Conservation (phyloP, 805 yeast genomes). For the Teunomyces cretensis region DNA sequence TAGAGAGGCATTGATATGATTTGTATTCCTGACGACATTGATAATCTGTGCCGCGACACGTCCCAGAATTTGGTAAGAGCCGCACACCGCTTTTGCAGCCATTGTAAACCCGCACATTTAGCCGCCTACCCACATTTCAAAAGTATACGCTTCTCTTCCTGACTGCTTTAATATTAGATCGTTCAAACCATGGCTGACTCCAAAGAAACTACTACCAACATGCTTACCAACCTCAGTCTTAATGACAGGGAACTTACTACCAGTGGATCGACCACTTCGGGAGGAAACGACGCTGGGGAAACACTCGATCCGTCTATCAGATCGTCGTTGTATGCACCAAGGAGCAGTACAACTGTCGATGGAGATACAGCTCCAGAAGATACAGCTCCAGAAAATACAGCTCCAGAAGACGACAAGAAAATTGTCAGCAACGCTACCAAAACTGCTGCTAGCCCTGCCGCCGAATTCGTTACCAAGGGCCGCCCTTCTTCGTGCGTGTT, state of each 20-base stretch:
- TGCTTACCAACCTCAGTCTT: not conserved
- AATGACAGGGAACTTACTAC: not conserved
- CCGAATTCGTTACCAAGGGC: conserved; percentile 31
- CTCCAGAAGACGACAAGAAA: not conserved
- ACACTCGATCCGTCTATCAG: not conserved
- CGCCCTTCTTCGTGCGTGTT: conserved; percentile 86
- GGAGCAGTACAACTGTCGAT: not conserved
- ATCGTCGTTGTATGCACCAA: not conserved
- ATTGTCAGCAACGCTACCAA: not conserved
- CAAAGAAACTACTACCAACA: not conserved
- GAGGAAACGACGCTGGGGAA: not conserved
- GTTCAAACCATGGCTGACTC: not conserved
- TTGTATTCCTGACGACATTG: too few relatives aligned
- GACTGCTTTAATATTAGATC: not conserved
- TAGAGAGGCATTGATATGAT: not conserved
- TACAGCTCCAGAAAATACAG: not conserved
- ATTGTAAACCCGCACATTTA: not conserved
- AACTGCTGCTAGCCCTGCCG: not conserved
- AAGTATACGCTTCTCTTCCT: not conserved
- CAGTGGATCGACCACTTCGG: not conserved
- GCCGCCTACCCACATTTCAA: not conserved
- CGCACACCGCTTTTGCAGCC: conserved; percentile 1
- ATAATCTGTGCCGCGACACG: not conserved
- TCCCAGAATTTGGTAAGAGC: not conserved
- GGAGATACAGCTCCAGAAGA: not conserved